Percentiles rank a stretch among this genome's conserved stretches.
Evolutionary conservation across 2,329 filamentous ascomycete species (phyloP).

Genomic region (Trichoderma sp.): DNA sequence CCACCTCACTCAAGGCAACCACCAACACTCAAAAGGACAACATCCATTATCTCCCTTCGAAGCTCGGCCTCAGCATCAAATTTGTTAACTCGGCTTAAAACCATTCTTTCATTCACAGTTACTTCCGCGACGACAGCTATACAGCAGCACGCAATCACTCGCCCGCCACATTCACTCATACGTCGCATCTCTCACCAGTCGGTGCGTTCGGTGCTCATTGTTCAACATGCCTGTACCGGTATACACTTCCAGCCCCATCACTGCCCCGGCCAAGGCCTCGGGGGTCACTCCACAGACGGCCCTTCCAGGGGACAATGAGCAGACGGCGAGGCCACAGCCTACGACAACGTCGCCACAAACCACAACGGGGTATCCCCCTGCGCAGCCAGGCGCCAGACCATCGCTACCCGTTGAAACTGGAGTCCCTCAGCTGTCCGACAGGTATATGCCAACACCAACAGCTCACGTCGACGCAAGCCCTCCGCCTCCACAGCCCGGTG

Average conservation of each 20-base stretch:
- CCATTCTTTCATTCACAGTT: no score
- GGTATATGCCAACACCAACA: conserved; percentile 48
- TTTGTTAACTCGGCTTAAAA: not conserved
- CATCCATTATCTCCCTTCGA: not conserved
- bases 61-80: not conserved
- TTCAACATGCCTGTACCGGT: conserved; percentile 61
- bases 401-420: conserved; percentile 50
- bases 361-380: conserved; percentile 43
- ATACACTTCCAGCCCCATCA: conserved; percentile 62
- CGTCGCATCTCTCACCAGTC: conserved; percentile 1
- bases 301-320: conserved; percentile 32
- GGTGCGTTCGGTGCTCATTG: not conserved
- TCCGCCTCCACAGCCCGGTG: conserved; percentile 60
- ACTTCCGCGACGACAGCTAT: not conserved
- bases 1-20: not conserved
- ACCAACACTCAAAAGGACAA: not conserved
- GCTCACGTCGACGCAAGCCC: conserved; percentile 46
- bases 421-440: conserved; percentile 39
- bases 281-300: conserved; percentile 53
- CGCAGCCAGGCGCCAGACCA: conserved; percentile 52
- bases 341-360: conserved; percentile 35
- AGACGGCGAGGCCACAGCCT: conserved; percentile 34
- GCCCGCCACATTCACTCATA: not conserved
- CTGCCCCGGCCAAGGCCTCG: conserved; percentile 56
- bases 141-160: not conserved